phyloP scores from a whole-genome alignment of 371 early-diverging fungal genomes.

The Conidiobolus incongruus region DNA sequence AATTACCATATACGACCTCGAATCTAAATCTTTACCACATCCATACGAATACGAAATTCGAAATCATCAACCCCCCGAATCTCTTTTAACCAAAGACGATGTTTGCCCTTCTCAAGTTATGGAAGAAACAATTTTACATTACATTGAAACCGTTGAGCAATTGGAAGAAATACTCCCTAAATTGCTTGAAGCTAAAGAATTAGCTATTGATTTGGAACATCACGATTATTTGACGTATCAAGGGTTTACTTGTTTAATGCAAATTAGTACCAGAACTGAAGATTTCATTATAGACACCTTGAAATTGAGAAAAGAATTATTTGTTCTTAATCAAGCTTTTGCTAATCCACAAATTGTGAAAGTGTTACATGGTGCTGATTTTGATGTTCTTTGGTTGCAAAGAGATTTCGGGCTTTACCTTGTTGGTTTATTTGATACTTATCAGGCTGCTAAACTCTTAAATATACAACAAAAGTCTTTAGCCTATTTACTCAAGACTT shows the following conservation, averaged over 20 bases:
- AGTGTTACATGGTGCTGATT: conserved; percentile 85
- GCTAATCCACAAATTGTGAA: conserved; percentile 77
- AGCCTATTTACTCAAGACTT: conserved; percentile 55
- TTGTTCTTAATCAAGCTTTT: conserved; percentile 55
- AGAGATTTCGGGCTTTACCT: conserved; percentile 90
- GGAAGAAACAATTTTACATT: conserved; percentile 30
- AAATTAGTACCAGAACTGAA: conserved; percentile 66
- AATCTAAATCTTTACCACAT: too few relatives aligned
- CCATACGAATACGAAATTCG: conserved; percentile 85
- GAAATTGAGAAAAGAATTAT: conserved; percentile 48
- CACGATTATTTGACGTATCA: conserved; percentile 84
- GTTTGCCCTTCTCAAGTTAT: conserved; percentile 26
- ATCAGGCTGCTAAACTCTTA: conserved; percentile 44
- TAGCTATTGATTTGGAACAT: conserved; percentile 89
- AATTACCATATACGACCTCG: too few relatives aligned
- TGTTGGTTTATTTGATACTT: conserved; percentile 92
- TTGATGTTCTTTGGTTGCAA: conserved; percentile 94
- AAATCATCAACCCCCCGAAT: conserved; percentile 44
- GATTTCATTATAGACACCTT: conserved; percentile 87
- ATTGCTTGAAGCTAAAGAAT: conserved; percentile 31
- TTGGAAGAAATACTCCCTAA: conserved; percentile 31
- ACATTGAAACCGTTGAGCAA: conserved; percentile 45
- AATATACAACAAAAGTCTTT: conserved; percentile 48
- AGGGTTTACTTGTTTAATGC: conserved; percentile 89
- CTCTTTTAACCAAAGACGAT: conserved; percentile 24